These are phyloP conservation scores for Magnusiomyces suaveolens DNA, from an alignment of 1,139 yeast species.

Conservation along the genomic window DNA sequence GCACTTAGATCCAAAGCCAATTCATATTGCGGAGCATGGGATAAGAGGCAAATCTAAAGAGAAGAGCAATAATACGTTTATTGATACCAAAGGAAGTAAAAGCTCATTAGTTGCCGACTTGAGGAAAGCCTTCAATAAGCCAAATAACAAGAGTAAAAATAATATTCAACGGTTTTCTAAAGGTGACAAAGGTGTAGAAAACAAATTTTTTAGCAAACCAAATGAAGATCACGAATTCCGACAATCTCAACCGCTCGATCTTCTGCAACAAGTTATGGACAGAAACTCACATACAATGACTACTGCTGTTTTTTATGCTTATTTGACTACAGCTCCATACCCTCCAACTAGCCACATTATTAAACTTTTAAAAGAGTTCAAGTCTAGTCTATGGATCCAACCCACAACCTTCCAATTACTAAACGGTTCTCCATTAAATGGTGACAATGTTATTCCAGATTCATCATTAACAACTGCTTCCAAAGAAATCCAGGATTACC, in stretches of 20 bases:
- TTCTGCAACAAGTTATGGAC: conserved; percentile 5
- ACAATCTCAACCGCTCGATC: conserved; percentile 5
- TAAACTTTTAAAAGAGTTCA: not conserved
- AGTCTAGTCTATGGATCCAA: not conserved
- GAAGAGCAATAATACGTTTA: not conserved
- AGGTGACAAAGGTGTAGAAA: too few relatives aligned
- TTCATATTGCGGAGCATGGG: not conserved
- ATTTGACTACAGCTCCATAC: conserved; percentile 8
- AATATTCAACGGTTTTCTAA: too few relatives aligned
- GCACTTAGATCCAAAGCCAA: not conserved
- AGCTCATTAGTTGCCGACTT: conserved; percentile 5
- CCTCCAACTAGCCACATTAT: conserved; percentile 8
- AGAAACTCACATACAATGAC: conserved; percentile 1
- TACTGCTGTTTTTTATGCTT: not conserved
- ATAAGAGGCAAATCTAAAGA: too few relatives aligned
- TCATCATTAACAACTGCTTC: not conserved
- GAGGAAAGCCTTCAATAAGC: not conserved
- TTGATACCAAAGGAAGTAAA: conserved; percentile 3
- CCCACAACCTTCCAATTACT: not conserved
- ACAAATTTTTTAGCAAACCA: not conserved
- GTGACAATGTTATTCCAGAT: too few relatives aligned
- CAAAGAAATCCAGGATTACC: not conserved
- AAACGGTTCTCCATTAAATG: too few relatives aligned
- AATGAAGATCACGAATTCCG: too few relatives aligned
- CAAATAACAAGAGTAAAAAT: not conserved